phyloP scores from a whole-genome alignment of 352 stramenopile genomes.

The Lagenidium sp. region DNA sequence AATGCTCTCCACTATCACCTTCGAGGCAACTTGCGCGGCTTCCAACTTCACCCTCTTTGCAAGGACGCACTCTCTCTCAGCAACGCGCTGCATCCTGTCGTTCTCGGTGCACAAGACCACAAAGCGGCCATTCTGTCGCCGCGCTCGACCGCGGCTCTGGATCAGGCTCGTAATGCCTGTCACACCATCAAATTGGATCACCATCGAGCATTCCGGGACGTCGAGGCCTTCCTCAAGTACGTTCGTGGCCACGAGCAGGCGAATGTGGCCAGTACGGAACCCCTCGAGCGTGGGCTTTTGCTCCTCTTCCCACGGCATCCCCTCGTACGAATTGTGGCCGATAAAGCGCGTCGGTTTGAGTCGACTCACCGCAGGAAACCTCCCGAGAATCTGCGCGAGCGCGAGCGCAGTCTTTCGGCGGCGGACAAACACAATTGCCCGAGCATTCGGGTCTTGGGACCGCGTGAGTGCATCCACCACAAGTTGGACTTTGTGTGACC shows the following conservation, averaged over 20 bases:
- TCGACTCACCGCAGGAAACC: constrained; percentile 31
- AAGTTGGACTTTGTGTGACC: too few relatives aligned
- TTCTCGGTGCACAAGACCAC: constrained; percentile 69
- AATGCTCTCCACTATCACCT: too few relatives aligned
- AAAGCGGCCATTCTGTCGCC: constrained; percentile 46
- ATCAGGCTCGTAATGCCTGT: constrained; percentile 64
- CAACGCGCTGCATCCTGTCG: constrained; percentile 30
- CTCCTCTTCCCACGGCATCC: constrained; percentile 76
- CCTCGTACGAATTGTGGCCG: constrained; percentile 72
- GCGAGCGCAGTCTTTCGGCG: constrained; percentile 55
- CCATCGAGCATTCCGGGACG: constrained; percentile 65
- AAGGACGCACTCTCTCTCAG: constrained; percentile 45
- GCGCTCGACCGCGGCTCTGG: constrained; percentile 62
- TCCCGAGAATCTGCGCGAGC: constrained; percentile 56
- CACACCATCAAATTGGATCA: constrained; percentile 72
- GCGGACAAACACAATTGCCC: constrained; percentile 73
- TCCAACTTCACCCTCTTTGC: constrained; percentile 23
- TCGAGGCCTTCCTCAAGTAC: constrained; percentile 76
- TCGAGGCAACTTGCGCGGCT: too few relatives aligned
- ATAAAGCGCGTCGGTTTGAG: constrained; percentile 73
- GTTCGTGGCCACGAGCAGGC: constrained; percentile 68
- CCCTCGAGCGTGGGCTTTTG: constrained; percentile 58
- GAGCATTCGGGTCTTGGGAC: too few relatives aligned
- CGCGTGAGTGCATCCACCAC: too few relatives aligned
- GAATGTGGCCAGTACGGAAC: constrained; percentile 58